A percentile compares a stretch with the other conserved stretches of the same genome.
Evolutionary conservation across 2,329 filamentous ascomycete genomes (phyloP).

Genomic region (Calonectria hongkongensis): DNA sequence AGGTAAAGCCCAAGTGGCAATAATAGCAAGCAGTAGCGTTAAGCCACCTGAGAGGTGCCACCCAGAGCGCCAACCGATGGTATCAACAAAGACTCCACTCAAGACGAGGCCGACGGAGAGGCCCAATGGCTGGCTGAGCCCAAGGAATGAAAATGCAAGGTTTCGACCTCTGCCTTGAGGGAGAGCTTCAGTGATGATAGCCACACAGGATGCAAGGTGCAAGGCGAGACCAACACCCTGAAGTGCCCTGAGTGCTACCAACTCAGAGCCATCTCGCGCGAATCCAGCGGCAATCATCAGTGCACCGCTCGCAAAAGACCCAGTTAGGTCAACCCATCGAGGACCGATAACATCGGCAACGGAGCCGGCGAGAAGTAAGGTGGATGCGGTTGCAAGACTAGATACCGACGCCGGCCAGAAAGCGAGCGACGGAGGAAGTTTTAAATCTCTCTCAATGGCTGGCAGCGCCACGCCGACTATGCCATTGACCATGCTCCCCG

Average conservation of each 20-base stretch:
- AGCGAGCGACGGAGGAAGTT: conserved; percentile 53
- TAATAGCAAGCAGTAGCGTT: conserved; percentile 57
- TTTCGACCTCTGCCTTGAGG: conserved; percentile 59
- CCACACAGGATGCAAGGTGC: conserved; percentile 58
- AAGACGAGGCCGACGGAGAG: conserved; percentile 69
- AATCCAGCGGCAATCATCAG: conserved; percentile 57
- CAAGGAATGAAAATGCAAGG: conserved; percentile 63
- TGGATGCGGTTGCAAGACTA: conserved; percentile 57
- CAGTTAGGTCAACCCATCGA: conserved; percentile 56
- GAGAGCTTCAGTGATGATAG: conserved; percentile 57
- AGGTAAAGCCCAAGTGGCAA: conserved; percentile 59
- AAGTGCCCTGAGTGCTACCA: conserved; percentile 60
- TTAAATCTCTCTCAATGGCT: conserved; percentile 60
- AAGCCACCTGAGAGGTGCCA: conserved; percentile 63
- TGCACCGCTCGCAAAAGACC: conserved; percentile 53
- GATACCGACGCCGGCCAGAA: conserved; percentile 62
- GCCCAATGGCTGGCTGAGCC: conserved; percentile 66
- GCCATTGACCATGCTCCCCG: conserved; percentile 39
- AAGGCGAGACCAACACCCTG: conserved; percentile 60
- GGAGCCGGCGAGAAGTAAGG: conserved; percentile 60
- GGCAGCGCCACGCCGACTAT: conserved; percentile 62
- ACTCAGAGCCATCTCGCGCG: conserved; percentile 53
- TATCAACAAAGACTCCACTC: conserved; percentile 67
- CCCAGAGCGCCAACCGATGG: conserved; percentile 66
- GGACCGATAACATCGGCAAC: conserved; percentile 60